Evolutionary conservation across 805 yeast species (phyloP).

Genomic region (Phaffomyces opuntiae): DNA sequence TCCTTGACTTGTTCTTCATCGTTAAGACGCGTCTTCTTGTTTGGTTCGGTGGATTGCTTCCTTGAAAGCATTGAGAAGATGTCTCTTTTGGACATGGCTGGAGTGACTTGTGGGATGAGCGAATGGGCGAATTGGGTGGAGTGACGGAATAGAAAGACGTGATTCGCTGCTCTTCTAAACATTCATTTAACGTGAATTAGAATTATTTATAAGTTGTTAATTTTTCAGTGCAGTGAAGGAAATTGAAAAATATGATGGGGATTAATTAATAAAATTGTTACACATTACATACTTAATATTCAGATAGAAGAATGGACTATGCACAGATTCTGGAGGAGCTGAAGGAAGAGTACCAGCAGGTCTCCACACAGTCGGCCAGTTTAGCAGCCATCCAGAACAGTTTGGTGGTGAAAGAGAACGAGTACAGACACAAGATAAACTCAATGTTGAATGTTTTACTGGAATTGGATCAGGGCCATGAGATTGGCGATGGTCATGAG

Average conservation of each 20-base stretch:
- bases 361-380: neutral
- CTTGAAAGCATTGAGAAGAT: slow-evolving; percentile 1
- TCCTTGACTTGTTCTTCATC: slow-evolving; percentile 8
- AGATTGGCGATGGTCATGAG: neutral
- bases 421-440: neutral
- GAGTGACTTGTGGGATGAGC: no score
- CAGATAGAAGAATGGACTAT: neutral
- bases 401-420: neutral
- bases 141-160: neutral
- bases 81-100: neutral
- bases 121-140: no score
- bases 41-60: neutral
- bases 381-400: neutral
- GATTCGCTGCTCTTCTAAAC: neutral
- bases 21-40: neutral
- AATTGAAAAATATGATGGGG: neutral
- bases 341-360: neutral
- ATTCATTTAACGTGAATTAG: neutral
- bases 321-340: neutral
- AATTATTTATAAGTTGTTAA: no score
- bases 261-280: neutral
- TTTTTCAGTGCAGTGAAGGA: neutral
- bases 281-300: no score
- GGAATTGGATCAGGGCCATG: neutral
- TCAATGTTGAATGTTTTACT: neutral